Evolutionary conservation across 2,329 filamentous ascomycete species (phyloP).

Genomic region (Lasiodiplodia sp.): DNA sequence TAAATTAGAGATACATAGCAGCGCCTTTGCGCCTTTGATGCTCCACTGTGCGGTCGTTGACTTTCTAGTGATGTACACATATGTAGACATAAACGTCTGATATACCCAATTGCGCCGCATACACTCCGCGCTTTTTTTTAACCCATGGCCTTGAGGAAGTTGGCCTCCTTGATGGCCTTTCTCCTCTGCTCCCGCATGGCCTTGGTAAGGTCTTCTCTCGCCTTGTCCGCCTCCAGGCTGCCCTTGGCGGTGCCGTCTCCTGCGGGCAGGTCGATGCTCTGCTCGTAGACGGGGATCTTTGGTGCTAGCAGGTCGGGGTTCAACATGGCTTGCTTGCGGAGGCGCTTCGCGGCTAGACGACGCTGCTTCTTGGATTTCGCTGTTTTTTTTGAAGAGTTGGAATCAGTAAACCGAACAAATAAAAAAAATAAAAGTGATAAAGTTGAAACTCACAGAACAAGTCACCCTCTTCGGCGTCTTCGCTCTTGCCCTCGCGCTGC

Average conservation of each 20-base stretch:
- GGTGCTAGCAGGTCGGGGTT: constrained; percentile 68
- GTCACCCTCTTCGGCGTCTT: constrained; percentile 68
- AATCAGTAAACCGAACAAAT: not conserved
- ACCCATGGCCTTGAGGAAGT: constrained; percentile 82
- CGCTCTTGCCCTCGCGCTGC: constrained; percentile 63
- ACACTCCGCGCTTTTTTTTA: constrained; percentile 36
- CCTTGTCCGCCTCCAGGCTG: constrained; percentile 54
- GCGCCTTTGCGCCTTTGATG: constrained; percentile 11
- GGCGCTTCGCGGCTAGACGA: constrained; percentile 72
- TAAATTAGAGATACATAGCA: constrained; percentile 1
- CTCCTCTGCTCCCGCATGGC: constrained; percentile 78
- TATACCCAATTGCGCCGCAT: not conserved
- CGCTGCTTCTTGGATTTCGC: constrained; percentile 88
- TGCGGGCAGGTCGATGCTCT: constrained; percentile 75
- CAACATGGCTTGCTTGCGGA: constrained; percentile 67
- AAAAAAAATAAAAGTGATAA: not conserved
- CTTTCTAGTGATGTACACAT: not conserved
- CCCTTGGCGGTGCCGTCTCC: constrained; percentile 58
- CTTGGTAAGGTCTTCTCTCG: constrained; percentile 70
- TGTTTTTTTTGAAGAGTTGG: constrained; percentile 42
- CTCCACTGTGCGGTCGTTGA: not conserved
- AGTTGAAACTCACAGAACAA: constrained; percentile 74
- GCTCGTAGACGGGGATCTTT: constrained; percentile 77
- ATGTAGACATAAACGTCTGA: not conserved
- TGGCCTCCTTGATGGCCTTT: constrained; percentile 81